Percentiles rank a stretch among this genome's conserved stretches.
These are phyloP conservation scores for Paecilomyces fulvus DNA, from an alignment of 2,329 filamentous ascomycete species.

Conservation along the genomic window DNA sequence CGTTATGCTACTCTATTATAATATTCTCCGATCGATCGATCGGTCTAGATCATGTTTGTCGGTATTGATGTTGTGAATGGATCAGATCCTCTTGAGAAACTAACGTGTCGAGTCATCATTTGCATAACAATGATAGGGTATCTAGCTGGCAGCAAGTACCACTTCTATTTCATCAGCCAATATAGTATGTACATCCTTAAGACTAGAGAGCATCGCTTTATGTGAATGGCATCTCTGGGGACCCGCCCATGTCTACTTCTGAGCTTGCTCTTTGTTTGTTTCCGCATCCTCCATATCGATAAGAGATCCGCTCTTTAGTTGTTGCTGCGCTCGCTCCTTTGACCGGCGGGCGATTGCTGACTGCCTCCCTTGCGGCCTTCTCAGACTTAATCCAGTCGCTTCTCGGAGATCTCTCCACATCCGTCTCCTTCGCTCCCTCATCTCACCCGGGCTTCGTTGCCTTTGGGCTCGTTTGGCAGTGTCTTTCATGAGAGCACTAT, in stretches of 20 bases:
- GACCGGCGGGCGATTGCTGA: not conserved
- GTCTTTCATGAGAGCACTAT: not conserved
- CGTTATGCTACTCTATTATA: too few relatives aligned
- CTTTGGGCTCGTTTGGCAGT: not conserved
- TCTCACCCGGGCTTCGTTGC: not conserved
- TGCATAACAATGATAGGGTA: not conserved
- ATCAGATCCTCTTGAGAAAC: too few relatives aligned
- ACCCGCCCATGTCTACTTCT: not conserved
- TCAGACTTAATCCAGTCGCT: not conserved
- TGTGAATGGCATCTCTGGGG: not conserved
- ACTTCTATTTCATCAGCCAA: not conserved
- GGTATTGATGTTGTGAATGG: too few relatives aligned
- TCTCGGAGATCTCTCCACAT: not conserved
- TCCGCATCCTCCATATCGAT: not conserved
- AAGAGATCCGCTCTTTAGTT: not conserved
- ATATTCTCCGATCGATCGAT: too few relatives aligned
- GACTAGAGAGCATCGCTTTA: not conserved
- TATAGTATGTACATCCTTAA: not conserved
- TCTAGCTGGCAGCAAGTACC: not conserved
- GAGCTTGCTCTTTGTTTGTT: not conserved
- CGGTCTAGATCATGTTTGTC: too few relatives aligned
- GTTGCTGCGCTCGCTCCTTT: not conserved
- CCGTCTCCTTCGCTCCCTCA: not conserved
- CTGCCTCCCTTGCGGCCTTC: not conserved
- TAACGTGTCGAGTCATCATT: too few relatives aligned